A percentile compares a stretch with the other conserved stretches of the same genome.
Conservation (phyloP, 306 rosid species). For the Erythrophleum fordii region DNA sequence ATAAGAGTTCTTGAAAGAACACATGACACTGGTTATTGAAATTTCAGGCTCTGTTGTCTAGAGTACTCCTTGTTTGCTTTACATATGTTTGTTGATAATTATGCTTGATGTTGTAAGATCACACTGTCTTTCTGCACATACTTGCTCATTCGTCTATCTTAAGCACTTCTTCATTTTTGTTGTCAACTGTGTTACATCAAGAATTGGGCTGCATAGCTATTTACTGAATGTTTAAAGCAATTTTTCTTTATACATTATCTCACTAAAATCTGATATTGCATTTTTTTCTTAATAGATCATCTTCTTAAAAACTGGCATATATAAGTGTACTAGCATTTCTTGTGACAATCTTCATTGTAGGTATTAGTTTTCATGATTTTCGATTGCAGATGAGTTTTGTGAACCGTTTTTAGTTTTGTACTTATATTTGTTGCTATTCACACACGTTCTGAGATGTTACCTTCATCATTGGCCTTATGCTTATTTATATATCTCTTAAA, state of each 20-base stretch:
- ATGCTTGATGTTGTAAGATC: background rate
- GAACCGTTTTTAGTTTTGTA: background rate
- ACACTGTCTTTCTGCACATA: background rate
- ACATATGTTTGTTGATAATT: background rate
- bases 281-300: background rate
- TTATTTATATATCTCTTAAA: background rate
- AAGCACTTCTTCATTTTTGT: background rate
- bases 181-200: background rate
- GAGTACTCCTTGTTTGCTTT: no score
- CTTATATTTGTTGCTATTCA: background rate
- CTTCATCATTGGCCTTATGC: slow-evolving; percentile 10
- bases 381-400: background rate
- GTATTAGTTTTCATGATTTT: slow-evolving; percentile 18
- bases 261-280: background rate
- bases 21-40: background rate
- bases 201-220: background rate
- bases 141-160: slow-evolving; percentile 3
- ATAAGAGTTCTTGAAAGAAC: slow-evolving; percentile 13
- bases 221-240: background rate
- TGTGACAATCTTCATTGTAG: background rate
- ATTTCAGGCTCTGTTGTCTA: no score
- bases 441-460: slow-evolving; percentile 1
- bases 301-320: background rate
- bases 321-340: background rate
- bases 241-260: slow-evolving; percentile 1